These are phyloP conservation scores for Polyrhizophydium stewartii DNA, from an alignment of 371 early-diverging fungal genomes.

Conservation along the genomic window DNA sequence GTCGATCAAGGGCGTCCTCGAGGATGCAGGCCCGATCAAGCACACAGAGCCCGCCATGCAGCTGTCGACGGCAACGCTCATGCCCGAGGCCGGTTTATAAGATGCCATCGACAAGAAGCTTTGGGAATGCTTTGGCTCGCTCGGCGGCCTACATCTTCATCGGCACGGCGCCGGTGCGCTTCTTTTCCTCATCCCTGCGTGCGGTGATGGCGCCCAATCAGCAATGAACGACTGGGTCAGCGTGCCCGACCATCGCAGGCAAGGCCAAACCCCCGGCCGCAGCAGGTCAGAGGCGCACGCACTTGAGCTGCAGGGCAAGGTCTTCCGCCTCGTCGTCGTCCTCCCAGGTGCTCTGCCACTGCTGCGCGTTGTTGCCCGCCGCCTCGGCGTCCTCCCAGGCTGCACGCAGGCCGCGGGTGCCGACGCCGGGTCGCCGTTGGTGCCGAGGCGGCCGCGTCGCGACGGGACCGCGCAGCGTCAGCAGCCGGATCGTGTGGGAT, in stretches of 20 bases:
- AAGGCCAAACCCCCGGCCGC: neutral
- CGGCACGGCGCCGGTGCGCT: slow-evolving; percentile 1
- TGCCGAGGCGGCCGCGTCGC: too few species aligned
- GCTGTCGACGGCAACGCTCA: too few species aligned
- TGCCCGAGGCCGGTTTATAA: too few species aligned
- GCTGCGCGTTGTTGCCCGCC: neutral
- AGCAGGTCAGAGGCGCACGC: neutral
- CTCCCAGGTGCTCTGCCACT: slow-evolving; percentile 17
- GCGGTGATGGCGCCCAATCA: neutral
- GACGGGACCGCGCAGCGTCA: neutral
- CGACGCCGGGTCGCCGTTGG: too few species aligned
- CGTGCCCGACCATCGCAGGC: too few species aligned
- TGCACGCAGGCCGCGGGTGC: too few species aligned
- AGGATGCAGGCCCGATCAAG: too few species aligned
- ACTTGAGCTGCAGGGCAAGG: slow-evolving; percentile 13
- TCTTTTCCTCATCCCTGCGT: slow-evolving; percentile 3
- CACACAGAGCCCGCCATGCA: too few species aligned
- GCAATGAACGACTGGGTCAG: too few species aligned
- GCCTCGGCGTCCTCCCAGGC: neutral
- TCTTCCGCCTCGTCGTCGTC: slow-evolving; percentile 13
- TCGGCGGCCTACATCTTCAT: slow-evolving; percentile 1
- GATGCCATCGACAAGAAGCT: too few species aligned
- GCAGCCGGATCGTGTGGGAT: neutral
- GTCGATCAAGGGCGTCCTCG: too few species aligned
- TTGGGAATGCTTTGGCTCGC: too few species aligned